A percentile compares a stretch with the other conserved stretches of the same genome.
These are phyloP conservation scores for Gentiana macrophylla DNA, from an alignment of 257 asterid species.

Conservation along the genomic window DNA sequence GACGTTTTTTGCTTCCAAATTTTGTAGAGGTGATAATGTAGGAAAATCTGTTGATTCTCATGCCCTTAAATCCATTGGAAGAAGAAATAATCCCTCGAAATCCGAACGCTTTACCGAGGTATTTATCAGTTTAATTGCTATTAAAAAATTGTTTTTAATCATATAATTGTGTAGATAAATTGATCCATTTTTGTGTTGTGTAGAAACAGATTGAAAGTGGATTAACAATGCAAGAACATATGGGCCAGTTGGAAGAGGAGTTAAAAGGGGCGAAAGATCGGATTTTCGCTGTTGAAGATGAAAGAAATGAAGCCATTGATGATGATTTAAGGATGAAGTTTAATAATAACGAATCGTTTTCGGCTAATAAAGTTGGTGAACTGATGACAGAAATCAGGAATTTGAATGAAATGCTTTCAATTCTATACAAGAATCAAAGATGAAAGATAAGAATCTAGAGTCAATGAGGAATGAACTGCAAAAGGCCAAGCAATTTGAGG, in stretches of 20 bases:
- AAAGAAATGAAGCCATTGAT: slow-evolving; percentile 27
- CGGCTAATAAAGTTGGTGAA: slow-evolving; percentile 20
- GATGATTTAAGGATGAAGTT: slow-evolving; percentile 29
- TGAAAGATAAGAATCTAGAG: slow-evolving; percentile 31
- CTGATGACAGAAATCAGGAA: slow-evolving; percentile 27
- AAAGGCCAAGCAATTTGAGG: slow-evolving; percentile 21
- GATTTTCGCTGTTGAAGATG: slow-evolving; percentile 18
- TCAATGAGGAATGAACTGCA: slow-evolving; percentile 33
- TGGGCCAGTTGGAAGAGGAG: slow-evolving; percentile 46
- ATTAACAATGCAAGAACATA: slow-evolving; percentile 34
- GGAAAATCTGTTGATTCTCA: slow-evolving; percentile 41
- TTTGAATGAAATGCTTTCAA: slow-evolving; percentile 26
- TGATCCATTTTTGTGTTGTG: background rate
- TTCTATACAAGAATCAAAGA: slow-evolving; percentile 31
- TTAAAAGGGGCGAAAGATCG: slow-evolving; percentile 32
- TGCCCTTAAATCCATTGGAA: slow-evolving; percentile 42
- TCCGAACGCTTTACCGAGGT: slow-evolving; percentile 31
- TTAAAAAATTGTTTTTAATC: background rate
- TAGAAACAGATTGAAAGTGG: slow-evolving; percentile 24
- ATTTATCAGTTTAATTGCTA: background rate
- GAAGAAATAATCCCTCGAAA: slow-evolving; percentile 36
- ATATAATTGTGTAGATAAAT: no score
- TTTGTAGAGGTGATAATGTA: slow-evolving; percentile 59
- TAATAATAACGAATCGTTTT: slow-evolving; percentile 4
- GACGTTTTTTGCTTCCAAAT: slow-evolving; percentile 51